A percentile compares a stretch with the other conserved stretches of the same genome.
These are phyloP conservation scores for Mycena sp. DNA, from an alignment of 1,284 basidiomycete genomes.

Conservation along the genomic window DNA sequence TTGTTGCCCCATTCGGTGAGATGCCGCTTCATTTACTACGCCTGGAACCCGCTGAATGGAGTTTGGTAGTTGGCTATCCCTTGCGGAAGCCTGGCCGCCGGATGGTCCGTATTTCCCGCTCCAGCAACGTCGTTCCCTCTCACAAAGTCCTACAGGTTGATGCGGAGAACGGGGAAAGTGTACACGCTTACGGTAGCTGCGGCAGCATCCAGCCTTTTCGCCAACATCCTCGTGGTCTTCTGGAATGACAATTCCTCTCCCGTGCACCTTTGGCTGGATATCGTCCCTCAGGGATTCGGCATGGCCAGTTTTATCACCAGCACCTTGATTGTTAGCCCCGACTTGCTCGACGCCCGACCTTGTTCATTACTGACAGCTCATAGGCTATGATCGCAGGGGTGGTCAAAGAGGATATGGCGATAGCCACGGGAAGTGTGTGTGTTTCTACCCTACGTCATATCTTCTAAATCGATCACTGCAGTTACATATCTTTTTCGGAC, in stretches of 20 bases:
- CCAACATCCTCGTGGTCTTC: constrained; percentile 63
- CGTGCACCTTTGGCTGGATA: constrained; percentile 79
- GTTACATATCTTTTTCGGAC: constrained; percentile 93
- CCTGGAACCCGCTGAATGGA: constrained; percentile 28
- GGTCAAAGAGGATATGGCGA: constrained; percentile 82
- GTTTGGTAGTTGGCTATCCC: constrained; percentile 73
- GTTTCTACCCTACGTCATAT: constrained; percentile 9
- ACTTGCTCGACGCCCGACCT: constrained; percentile 16
- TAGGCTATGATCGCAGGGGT: constrained; percentile 89
- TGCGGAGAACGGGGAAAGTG: constrained; percentile 85
- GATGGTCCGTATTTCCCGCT: constrained; percentile 66
- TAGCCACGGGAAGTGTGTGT: constrained; percentile 86
- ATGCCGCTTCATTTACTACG: constrained; percentile 23
- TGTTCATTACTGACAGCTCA: constrained; percentile 17
- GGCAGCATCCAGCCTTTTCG: constrained; percentile 60
- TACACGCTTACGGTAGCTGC: constrained; percentile 77
- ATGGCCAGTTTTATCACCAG: constrained; percentile 85
- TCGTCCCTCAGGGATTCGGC: constrained; percentile 84
- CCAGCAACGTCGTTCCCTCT: constrained; percentile 12
- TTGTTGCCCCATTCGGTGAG: constrained; percentile 88
- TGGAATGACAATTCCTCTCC: constrained; percentile 73
- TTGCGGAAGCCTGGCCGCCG: constrained; percentile 83
- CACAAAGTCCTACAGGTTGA: constrained; percentile 62
- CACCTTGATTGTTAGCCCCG: constrained; percentile 74
- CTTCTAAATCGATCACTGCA: constrained; percentile 41